A percentile compares a stretch with the other conserved stretches of the same genome.
These are phyloP conservation scores for Actinomortierella wolfii DNA, from an alignment of 371 early-diverging fungal species.

Conservation along the genomic window DNA sequence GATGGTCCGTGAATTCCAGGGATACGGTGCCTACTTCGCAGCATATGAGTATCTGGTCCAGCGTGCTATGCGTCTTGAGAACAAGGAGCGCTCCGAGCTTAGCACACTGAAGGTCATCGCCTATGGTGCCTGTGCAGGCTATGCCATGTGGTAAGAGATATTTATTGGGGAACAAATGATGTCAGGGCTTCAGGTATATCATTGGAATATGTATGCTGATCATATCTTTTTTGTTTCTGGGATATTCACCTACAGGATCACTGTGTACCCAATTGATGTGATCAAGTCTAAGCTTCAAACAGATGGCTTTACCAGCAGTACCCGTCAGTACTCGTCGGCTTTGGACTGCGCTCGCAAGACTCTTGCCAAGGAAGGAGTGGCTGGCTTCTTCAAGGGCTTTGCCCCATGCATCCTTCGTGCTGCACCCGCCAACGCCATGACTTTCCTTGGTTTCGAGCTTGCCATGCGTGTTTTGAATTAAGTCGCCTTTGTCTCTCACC, in stretches of 20 bases:
- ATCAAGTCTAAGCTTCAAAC: constrained; percentile 84
- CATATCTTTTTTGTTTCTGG: background rate
- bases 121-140: constrained; percentile 78
- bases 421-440: constrained; percentile 87
- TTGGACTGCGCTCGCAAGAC: constrained; percentile 73
- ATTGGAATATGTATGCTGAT: constrained; percentile 1
- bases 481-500: too few species aligned
- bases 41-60: constrained; percentile 81
- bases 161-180: background rate
- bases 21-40: constrained; percentile 82
- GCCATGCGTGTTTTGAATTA: constrained; percentile 54
- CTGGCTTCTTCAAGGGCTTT: constrained; percentile 86
- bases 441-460: constrained; percentile 70
- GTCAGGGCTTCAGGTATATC: background rate
- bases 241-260: constrained; percentile 32
- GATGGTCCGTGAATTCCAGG: constrained; percentile 78
- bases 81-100: constrained; percentile 59
- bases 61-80: constrained; percentile 58
- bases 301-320: constrained; percentile 64
- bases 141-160: constrained; percentile 72
- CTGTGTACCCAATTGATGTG: constrained; percentile 79
- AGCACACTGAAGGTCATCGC: constrained; percentile 68
- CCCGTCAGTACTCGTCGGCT: constrained; percentile 61
- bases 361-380: constrained; percentile 66
- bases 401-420: constrained; percentile 87